phyloP scores from a whole-genome alignment of 2,329 filamentous ascomycete genomes.

The Leptographium lundbergii region DNA sequence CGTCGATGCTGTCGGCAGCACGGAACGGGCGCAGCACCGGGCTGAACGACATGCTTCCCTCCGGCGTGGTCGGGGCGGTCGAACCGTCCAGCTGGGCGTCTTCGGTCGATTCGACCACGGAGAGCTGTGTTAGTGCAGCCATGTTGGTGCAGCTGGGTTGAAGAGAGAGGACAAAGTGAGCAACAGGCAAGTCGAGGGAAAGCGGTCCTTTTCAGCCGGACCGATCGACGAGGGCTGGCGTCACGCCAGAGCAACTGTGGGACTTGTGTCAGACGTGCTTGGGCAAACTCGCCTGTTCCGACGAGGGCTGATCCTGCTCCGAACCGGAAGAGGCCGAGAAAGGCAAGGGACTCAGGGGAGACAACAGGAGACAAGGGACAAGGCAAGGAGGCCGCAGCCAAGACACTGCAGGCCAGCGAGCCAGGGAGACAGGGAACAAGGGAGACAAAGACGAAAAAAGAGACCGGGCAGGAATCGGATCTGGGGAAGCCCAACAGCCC shows the following conservation, averaged over 20 bases:
- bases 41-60: slow-evolving; percentile 28
- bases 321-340: too few relatives aligned
- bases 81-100: slow-evolving; percentile 21
- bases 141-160: background rate
- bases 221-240: too few relatives aligned
- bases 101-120: slow-evolving; percentile 14
- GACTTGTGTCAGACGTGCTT: too few relatives aligned
- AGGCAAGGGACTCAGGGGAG: background rate
- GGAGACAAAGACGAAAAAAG: background rate
- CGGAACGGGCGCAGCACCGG: slow-evolving; percentile 23
- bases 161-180: background rate
- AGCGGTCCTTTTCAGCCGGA: too few relatives aligned
- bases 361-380: too few relatives aligned
- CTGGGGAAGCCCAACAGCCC: background rate
- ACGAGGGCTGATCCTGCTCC: too few relatives aligned
- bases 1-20: slow-evolving; percentile 7
- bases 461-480: background rate
- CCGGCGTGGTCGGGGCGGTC: slow-evolving; percentile 31
- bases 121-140: background rate
- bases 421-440: background rate
- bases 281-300: background rate
- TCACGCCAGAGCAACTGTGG: too few relatives aligned
- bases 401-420: too few relatives aligned
- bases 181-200: too few relatives aligned
- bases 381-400: too few relatives aligned